These are phyloP conservation scores for Obba rivulosa DNA, from an alignment of 768 basidiomycete species.

Conservation along the genomic window DNA sequence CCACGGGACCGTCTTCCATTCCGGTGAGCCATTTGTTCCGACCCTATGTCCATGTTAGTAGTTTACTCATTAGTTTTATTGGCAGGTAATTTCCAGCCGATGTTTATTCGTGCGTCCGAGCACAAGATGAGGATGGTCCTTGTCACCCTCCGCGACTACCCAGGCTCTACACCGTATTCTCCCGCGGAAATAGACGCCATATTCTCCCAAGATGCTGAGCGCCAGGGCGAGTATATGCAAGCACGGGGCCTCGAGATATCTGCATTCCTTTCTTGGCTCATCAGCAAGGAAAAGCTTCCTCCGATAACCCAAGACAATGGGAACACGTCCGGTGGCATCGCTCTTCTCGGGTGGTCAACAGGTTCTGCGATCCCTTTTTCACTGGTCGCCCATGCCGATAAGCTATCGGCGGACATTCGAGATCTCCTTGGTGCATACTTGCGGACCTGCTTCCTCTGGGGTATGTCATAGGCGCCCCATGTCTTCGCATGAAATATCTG, in stretches of 20 bases:
- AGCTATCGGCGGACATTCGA: constrained; percentile 15
- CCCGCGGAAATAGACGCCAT: constrained; percentile 4
- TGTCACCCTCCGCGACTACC: constrained; percentile 24
- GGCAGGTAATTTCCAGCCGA: constrained; percentile 12
- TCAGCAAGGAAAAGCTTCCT: constrained; percentile 26
- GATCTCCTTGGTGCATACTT: constrained; percentile 16
- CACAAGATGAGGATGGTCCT: constrained; percentile 18
- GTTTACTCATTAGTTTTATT: background rate
- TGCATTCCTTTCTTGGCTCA: constrained; percentile 28
- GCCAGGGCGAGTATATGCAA: constrained; percentile 22
- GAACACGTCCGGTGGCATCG: constrained; percentile 21
- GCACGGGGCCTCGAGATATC: constrained; percentile 30
- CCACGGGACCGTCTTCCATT: constrained; percentile 1
- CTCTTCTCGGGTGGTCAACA: constrained; percentile 30
- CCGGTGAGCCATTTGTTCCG: background rate
- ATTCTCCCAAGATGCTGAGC: constrained; percentile 7
- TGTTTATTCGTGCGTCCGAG: constrained; percentile 11
- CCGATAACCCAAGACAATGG: background rate
- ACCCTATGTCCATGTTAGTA: background rate
- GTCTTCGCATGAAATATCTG: too few relatives aligned
- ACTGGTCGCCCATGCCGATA: constrained; percentile 6
- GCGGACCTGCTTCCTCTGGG: constrained; percentile 23
- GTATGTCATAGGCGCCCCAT: constrained; percentile 9
- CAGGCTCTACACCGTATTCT: constrained; percentile 16
- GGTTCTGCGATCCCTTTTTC: constrained; percentile 21